Evolutionary conservation across 2,329 filamentous ascomycete genomes (phyloP), one percentile per base, ranked within the genome.

Genomic region (Cladosporium cucumerinum): DNA sequence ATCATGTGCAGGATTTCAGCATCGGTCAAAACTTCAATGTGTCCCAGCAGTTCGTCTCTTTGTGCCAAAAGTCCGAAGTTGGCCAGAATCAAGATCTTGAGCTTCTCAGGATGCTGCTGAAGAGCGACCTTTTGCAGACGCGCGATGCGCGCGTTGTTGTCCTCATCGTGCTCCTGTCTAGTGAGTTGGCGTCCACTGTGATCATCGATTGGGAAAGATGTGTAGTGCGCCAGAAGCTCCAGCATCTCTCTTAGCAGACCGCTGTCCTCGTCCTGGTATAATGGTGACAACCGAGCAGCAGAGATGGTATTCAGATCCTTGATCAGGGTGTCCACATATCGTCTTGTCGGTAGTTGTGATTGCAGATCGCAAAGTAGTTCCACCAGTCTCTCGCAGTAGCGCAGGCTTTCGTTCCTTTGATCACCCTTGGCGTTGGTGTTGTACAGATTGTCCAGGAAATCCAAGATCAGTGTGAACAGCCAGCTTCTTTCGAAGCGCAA

Each of bases 401-500:
- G 79, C 23, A 93, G 76, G 69, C 90, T 87, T 34, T 93, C 79
- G 51, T 71, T 51, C 52, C 63, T 57, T 36, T 67, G 28, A 48
- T 77, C 69, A 72, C 77, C 72, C 64, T 73, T 70, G 34, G 69
- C 67, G 18, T 66, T 69, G 6, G 66, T 66, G 52, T 82, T 80
- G 74, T 96, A 91, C 11, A 97, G 79, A 62, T 89, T 82, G 66
- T 87, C 84, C 32, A 97, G 75, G 72, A 98, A 97, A 73, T 96
- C 90, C 34, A 97, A 78, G 0, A 95, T 81, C 70, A 98, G 83
- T 3, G 91, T 89, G 74, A 93, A 97, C 12, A 99, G 83, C 96
- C 95, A 99, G 52, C 91, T 91, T 63, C 96, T 86, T 78, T 99
- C 95, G 71, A 99, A 97, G 26, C 91, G 88, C 69, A 98, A 81